Evolutionary conservation across 495 filamentous ascomycete genomes (phyloP), one percentile per base, ranked within the genome.

Genomic region (Lophiostoma macrostomum): DNA sequence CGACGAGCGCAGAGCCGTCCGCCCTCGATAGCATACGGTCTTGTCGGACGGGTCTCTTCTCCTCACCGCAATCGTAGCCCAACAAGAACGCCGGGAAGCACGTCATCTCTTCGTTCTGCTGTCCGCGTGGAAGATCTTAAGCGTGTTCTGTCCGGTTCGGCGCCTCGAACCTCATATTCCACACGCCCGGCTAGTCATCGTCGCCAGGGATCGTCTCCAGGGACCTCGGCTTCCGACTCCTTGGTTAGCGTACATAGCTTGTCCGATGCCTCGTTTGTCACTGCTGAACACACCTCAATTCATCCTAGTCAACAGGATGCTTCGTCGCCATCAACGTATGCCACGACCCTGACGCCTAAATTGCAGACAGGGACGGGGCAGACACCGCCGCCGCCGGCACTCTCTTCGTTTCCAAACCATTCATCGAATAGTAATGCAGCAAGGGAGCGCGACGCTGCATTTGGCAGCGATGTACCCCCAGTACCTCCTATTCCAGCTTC

Each of bases 121-220:
- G 81, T 90, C n/a, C 84, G 86, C 29, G 83, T 95, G n/a, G 89
- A 90, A 49, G 89, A 95, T 60, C 74, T 96, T 53, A 91, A 90
- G 67, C 80, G 81, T 40, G 85, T 84, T 19, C 76, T 88, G 13
- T 82, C 80, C 2, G 82, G 53, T 19, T 53, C 52, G 0, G 53
- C 51, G 11, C 56, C 56, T n/a, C 60, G 60, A 19, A 50, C 53
- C 2, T 31, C 35, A 3, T 55, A 52, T 23, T 50, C 50, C 1
- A 47, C 40, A 19, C 50, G 59, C 16, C 28, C 45, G 14, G 38
- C 53, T 2, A 50, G 24, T 16, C 40, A 47, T 19, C 42, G 31
- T 19, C 39, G 29, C 18, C 30, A 13, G 6, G 31, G 22, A 14
- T 50, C 42, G 14, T 5, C 37, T 13, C 20, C 5, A 13, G 18